These are phyloP conservation scores for Nigrograna mackinnonii DNA, from an alignment of 2,329 filamentous ascomycete species.

Conservation along the genomic window DNA sequence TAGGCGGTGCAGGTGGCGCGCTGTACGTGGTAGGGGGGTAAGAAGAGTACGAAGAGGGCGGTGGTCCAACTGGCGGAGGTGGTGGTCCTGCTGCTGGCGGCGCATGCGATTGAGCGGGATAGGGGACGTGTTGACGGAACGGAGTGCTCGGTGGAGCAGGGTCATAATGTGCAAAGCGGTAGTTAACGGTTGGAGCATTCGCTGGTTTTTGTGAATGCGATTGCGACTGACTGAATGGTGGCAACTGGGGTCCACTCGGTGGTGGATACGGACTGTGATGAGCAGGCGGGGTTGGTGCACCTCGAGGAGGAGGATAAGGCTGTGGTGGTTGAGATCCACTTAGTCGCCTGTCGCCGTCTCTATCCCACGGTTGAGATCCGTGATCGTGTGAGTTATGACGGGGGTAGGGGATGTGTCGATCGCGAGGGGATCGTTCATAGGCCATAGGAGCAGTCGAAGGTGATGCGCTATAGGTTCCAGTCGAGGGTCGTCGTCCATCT, in stretches of 20 bases:
- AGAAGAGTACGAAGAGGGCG: slow-evolving; percentile 7
- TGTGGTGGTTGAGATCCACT: slow-evolving; percentile 34
- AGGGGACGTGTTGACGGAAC: slow-evolving; percentile 21
- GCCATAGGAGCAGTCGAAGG: slow-evolving; percentile 13
- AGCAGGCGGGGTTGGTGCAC: slow-evolving; percentile 19
- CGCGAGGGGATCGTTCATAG: slow-evolving; percentile 16
- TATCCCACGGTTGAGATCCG: slow-evolving; percentile 19
- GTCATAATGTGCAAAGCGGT: slow-evolving; percentile 40
- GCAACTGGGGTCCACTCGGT: slow-evolving; percentile 17
- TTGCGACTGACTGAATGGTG: slow-evolving; percentile 20
- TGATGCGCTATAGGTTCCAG: slow-evolving; percentile 23
- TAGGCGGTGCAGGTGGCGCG: slow-evolving; percentile 13
- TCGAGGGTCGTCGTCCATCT: slow-evolving; percentile 27
- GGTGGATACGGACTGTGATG: slow-evolving; percentile 37
- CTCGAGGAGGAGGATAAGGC: slow-evolving; percentile 19
- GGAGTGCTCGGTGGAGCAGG: slow-evolving; percentile 27
- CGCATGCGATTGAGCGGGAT: slow-evolving; percentile 6
- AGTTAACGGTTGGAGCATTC: slow-evolving; percentile 23
- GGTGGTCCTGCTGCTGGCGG: slow-evolving; percentile 16
- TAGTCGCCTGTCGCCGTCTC: slow-evolving; percentile 26
- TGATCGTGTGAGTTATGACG: slow-evolving; percentile 31
- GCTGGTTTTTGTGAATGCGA: not conserved
- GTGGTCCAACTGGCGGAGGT: slow-evolving; percentile 52
- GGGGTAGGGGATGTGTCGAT: slow-evolving; percentile 14
- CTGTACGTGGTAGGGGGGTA: slow-evolving; percentile 9